Evolutionary conservation across 768 basidiomycete genomes (phyloP), one percentile per base, ranked within the genome.

Genomic region (Cyclocybe cylindracea): DNA sequence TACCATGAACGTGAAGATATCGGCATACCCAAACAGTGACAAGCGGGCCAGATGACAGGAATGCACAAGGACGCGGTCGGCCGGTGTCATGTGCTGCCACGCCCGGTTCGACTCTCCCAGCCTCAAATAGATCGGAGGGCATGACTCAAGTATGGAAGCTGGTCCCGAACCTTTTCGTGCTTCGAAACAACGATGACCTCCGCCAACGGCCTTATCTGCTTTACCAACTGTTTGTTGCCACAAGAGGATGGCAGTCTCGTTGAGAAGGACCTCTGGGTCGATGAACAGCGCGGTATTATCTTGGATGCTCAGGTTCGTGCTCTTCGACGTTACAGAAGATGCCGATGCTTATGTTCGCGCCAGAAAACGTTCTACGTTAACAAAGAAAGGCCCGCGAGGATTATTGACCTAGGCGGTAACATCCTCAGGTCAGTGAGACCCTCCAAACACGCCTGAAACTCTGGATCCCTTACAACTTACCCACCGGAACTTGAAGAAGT

Each of bases 191-290:
- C 36, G 34, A 79, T 77, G 76, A 62, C 72, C 53, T 74, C 78
- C 46, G 39, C 72, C 4, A 91, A 91, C 67, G 82, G 81, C 41
- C 77, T 94, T 19, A 71, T 92, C 45, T 90, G 92, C 70, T 92
- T 94, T 70, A 94, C 92, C 36, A 94, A 94, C 68, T 92, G 92
- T 59, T 68, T 88, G 50, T 75, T 95, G 19, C 84, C 88, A 1
- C 80, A 78, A 49, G 91, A 94, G 65, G 90, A 94, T 62, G 92
- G 92, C 13, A 81, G 76, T 45, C 76, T 94, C 13, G 67, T 87
- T 34, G 75, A 85, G 64, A 81, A 83, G 60, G 90, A 93, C 61
- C 72, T 94, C 14, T 93, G 90, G 91, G 80, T 94, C 51, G 89
- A 94, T 64, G 80, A 88, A 61, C 71, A 72, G 5, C 77, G 82